Evolutionary conservation across 2,329 filamentous ascomycete genomes (phyloP).

Genomic region (Arthrobotrys pseudoclavata): DNA sequence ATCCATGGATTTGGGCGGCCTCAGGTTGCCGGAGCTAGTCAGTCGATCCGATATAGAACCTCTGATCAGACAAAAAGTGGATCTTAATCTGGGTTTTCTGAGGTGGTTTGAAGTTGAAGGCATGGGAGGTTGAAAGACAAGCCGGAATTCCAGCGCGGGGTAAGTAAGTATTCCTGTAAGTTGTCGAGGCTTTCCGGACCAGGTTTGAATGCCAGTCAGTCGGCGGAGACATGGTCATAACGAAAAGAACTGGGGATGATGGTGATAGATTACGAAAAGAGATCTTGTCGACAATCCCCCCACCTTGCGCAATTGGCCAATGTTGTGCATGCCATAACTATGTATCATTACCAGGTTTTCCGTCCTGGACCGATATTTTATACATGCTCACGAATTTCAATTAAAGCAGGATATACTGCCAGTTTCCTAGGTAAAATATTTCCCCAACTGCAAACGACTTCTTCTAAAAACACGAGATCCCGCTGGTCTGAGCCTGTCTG

Average conservation of each 20-base stretch:
- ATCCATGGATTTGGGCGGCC: constrained; percentile 55
- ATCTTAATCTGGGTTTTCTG: constrained; percentile 21
- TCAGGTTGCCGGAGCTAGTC: constrained; percentile 48
- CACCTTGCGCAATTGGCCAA: constrained; percentile 23
- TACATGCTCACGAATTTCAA: neutral
- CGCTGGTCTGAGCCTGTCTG: neutral
- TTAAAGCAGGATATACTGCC: neutral
- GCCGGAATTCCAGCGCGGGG: constrained; percentile 56
- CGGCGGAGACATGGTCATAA: neutral
- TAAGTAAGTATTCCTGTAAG: neutral
- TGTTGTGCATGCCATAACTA: neutral
- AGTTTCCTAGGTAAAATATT: neutral
- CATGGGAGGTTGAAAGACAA: constrained; percentile 9
- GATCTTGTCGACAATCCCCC: constrained; percentile 33
- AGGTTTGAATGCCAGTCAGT: constrained; percentile 4
- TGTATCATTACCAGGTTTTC: neutral
- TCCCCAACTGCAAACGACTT: neutral
- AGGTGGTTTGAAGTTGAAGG: neutral
- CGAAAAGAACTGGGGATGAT: neutral
- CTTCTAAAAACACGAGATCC: constrained; percentile 15
- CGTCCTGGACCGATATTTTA: neutral
- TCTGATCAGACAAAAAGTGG: constrained; percentile 21
- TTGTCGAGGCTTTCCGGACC: neutral
- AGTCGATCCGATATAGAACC: constrained; percentile 49
- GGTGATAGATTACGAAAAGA: constrained; percentile 8